Percentiles rank a stretch among this genome's conserved stretches.
Conservation (phyloP, 2,329 filamentous ascomycete genomes). For the Macrophomina pseudophaseolina region DNA sequence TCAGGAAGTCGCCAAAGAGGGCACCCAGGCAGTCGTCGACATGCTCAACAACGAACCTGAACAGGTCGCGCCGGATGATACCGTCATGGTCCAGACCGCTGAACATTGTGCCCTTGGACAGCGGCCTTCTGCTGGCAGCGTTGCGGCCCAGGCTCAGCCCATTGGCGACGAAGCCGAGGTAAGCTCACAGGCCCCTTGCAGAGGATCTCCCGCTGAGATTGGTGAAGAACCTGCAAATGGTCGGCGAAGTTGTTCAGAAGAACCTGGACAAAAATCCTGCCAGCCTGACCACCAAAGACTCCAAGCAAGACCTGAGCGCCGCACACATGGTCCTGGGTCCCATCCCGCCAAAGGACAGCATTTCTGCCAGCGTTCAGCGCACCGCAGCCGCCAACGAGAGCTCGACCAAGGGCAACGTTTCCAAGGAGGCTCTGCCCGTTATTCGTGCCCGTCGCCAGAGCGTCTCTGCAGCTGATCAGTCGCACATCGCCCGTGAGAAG, state of each 20-base stretch:
- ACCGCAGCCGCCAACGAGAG: slow-evolving; percentile 36
- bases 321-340: slow-evolving; percentile 21
- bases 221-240: slow-evolving; percentile 9
- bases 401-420: slow-evolving; percentile 20
- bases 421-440: not conserved
- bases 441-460: slow-evolving; percentile 24
- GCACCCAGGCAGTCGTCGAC: not conserved
- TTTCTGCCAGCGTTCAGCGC: slow-evolving; percentile 23
- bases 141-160: slow-evolving; percentile 18
- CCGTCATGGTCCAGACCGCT: slow-evolving; percentile 34
- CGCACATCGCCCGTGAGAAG: slow-evolving; percentile 37
- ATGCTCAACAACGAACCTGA: slow-evolving; percentile 37
- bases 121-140: slow-evolving; percentile 5
- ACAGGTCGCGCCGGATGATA: slow-evolving; percentile 40
- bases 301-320: slow-evolving; percentile 33
- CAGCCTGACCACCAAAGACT: slow-evolving; percentile 40
- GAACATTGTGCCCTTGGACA: slow-evolving; percentile 8
- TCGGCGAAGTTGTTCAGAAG: slow-evolving; percentile 8
- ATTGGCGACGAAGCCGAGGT: slow-evolving; percentile 28
- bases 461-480: slow-evolving; percentile 34
- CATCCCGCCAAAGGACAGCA: slow-evolving; percentile 21
- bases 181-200: not conserved
- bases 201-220: not conserved
- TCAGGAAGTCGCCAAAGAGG: slow-evolving; percentile 12
- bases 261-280: slow-evolving; percentile 36